Evolutionary conservation across 2,329 filamentous ascomycete species (phyloP).

Genomic region (Ophiostoma novo-ulmi): DNA sequence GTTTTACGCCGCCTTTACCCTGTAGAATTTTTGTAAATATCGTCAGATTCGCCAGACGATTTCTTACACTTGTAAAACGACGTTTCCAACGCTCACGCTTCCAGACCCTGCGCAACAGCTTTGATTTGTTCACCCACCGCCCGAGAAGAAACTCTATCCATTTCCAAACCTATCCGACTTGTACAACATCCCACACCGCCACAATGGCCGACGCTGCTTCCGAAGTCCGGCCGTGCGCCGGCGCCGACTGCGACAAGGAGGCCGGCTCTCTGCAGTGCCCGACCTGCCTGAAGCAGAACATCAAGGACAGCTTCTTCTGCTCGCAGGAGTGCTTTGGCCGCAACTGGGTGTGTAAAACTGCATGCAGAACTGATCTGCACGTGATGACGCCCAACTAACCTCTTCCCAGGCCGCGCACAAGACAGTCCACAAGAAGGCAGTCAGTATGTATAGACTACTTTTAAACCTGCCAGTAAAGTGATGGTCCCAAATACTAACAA

Average conservation of each 20-base stretch:
- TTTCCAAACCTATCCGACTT: not conserved
- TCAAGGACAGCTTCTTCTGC: slow-evolving; percentile 91
- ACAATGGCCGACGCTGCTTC: slow-evolving; percentile 50
- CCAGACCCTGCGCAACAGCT: not conserved
- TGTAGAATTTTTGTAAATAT: slow-evolving; percentile 2
- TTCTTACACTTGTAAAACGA: slow-evolving; percentile 8
- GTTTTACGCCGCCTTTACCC: slow-evolving; percentile 1
- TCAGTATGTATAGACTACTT: not conserved
- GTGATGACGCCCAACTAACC: not conserved
- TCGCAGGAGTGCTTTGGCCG: slow-evolving; percentile 98
- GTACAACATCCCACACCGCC: slow-evolving; percentile 27
- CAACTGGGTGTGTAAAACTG: slow-evolving; percentile 67
- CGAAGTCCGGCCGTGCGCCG: slow-evolving; percentile 66
- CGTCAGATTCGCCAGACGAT: not conserved
- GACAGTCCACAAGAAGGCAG: slow-evolving; percentile 67
- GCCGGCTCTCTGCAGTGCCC: slow-evolving; percentile 86
- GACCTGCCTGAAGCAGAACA: slow-evolving; percentile 83
- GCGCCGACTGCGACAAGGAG: slow-evolving; percentile 79
- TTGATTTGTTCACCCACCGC: too few species aligned
- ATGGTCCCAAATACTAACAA: not conserved
- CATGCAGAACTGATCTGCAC: not conserved
- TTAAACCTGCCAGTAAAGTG: too few species aligned
- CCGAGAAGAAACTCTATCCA: too few species aligned
- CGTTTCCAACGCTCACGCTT: not conserved
- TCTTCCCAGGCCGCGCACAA: slow-evolving; percentile 69